Evolutionary conservation across 1,284 basidiomycete genomes (phyloP), one percentile per base, ranked within the genome.

Genomic region (Exobasidium rhododendri): DNA sequence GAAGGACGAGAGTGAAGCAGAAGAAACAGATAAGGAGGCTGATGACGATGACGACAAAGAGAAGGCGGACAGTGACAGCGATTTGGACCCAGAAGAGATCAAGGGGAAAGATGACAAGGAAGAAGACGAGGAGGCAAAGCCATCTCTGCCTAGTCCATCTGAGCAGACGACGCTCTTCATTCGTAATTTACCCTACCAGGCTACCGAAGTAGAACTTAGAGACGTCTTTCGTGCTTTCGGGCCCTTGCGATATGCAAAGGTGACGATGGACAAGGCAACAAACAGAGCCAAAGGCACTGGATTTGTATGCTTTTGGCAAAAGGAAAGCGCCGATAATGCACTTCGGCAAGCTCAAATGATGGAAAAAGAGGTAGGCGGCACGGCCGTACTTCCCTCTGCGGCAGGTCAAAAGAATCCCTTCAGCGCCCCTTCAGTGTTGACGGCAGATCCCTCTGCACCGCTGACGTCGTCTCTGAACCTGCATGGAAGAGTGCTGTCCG

Each of bases 301-400:
- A 0, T 99, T 99, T 79, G 92, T 90, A 0, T 97, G 93, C 80
- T 97, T 96, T 82, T 97, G 94, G 94, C 92, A 94, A 67, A 86
- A 85, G 66, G 89, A 88, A 64, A 89, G 94, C 66, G 94, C 94
- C 3, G 89, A 94, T 71, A 87, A 87, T 62, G 91, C 88, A 2
- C 85, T 97, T 32, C 85, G 86, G 56, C 90, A 92, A 76, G 90
- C 92, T 52, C 59, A 65, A 29, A 64, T 74, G 43, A 74, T 79
- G 32, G 70, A 74, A 35, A 55, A 59, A 3, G 77, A 75, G 51
- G 72, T 73, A 0, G 62, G 59, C 29, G 65, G 66, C 5, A 62
- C 62, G 13, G 56, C 63, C 3, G 11, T 32, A 10, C 55, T 59
- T 4, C 22, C 64, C 10, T 58, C 62, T 3, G 65, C 60, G 0